Base-by-base conservation (phyloP, 73 alveolate genomes). In the Diophrys appendiculata region DNA sequence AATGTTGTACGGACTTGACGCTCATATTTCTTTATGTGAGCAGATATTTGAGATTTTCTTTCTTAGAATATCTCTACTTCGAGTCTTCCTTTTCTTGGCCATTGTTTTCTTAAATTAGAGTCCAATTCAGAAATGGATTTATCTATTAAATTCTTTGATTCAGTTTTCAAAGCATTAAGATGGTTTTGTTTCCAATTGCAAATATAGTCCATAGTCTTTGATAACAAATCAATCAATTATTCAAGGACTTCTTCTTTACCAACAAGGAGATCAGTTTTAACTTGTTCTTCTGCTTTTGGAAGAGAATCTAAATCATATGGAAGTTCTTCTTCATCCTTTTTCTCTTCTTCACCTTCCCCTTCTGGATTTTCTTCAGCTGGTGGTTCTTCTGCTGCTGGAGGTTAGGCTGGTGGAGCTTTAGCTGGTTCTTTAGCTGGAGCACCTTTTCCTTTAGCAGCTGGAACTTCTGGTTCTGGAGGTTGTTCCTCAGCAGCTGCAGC, bases 41-140 rank as follows among this genome's bases (percentile, higher is more conserved):
- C 92, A 28, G 93, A 86, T 31, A 95, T 82, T 72, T 95, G 94
- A 52, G 90, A 78, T 28, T 88, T 86, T 69, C 99, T 80, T 52
- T 91, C 95, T 73, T 91, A 91, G 86, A 82, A 95, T 80, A 87
- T 95, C 87, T 93, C 98, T 11, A 95, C 99, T 87, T 95, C 99
- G 22, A 95, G 95, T 83, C 91, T 93, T 52, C 99, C 99, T 82
- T 95, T 95, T 83, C 99, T 92, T 35, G 99, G 99, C 90, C 97
- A 92, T 68, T 90, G 88, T 69, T 89, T 83, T 91, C 96, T 87
- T n/a, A 95, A 80, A 81, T 93, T 90, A 67, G 91, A 96, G 80
- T 95, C 99, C 54, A 95, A 86, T 30, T 95, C 99, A 74, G 82
- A 88, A 52, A 91, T 89, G 77, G 78, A 85, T 2, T 84, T 94